A percentile compares a stretch with the other conserved stretches of the same genome.
phyloP scores from a whole-genome alignment of 441 rosid genomes.

The Aquilaria agallochum region DNA sequence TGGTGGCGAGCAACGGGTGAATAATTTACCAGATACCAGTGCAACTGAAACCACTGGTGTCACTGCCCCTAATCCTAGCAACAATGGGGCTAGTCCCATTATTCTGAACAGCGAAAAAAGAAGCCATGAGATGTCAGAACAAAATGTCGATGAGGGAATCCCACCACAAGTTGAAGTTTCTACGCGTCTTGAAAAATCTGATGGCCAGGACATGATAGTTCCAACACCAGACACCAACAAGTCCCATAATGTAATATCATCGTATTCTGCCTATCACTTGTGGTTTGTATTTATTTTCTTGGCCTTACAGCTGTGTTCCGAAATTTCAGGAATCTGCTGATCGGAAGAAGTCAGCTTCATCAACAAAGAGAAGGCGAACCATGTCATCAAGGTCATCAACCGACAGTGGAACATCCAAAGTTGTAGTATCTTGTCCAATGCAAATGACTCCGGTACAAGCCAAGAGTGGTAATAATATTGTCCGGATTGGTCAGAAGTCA shows the following conservation, averaged over 20 bases:
- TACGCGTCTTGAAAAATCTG: slow-evolving; percentile 20
- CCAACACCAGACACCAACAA: slow-evolving; percentile 22
- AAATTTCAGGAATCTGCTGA: slow-evolving; percentile 33
- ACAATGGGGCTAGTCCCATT: slow-evolving; percentile 10
- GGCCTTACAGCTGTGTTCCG: slow-evolving; percentile 10
- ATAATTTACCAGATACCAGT: slow-evolving; percentile 16
- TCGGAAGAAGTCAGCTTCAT: slow-evolving; percentile 27
- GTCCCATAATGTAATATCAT: slow-evolving; percentile 36
- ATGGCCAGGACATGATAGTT: slow-evolving; percentile 10
- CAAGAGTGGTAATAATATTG: slow-evolving; percentile 24
- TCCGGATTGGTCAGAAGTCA: slow-evolving; percentile 20
- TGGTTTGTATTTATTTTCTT: slow-evolving; percentile 16
- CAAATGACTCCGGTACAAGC: slow-evolving; percentile 28
- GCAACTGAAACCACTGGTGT: slow-evolving; percentile 16
- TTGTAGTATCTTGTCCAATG: slow-evolving; percentile 28
- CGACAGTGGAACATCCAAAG: slow-evolving; percentile 27
- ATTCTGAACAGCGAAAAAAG: slow-evolving; percentile 10
- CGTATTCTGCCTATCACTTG: background rate
- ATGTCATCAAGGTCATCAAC: slow-evolving; percentile 26
- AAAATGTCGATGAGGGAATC: slow-evolving; percentile 15
- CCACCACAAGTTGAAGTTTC: slow-evolving; percentile 20
- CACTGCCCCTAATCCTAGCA: slow-evolving; percentile 12
- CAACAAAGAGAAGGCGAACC: slow-evolving; percentile 33
- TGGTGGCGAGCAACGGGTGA: slow-evolving; percentile 18
- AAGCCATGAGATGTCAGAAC: slow-evolving; percentile 19